Base-by-base conservation (phyloP, 192 early-diverging fungal species). In the Coemansia sp. region DNA sequence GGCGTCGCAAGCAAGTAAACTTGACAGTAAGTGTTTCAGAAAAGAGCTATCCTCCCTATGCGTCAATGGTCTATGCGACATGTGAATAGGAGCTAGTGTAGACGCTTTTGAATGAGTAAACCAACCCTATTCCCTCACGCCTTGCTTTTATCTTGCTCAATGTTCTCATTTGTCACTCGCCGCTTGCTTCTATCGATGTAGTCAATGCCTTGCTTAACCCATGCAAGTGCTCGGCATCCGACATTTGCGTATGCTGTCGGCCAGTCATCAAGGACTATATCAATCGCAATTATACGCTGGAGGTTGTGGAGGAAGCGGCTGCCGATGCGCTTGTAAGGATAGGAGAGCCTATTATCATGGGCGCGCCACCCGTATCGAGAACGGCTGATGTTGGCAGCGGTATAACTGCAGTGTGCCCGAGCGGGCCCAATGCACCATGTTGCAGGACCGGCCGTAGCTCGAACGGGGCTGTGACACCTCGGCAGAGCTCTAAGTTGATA, bases 201-300 rank as follows among this genome's bases (percentile, higher is more conserved):
- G 75, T 84, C n/a, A 61, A 77, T 33, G 73, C 69, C 37, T 59
- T 84, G 59, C 77, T 84, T 9, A 84, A 84, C 59, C 82, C 82
- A 34, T 84, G 82, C 56, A 53, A 70, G 24, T 84, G 82, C 56
- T 65, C 67, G 3, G 58, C 70, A 16, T 55, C 66, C 36, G 48
- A 61, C 36, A 70, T 76, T 9, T 84, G 82, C 42, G 71, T 65
- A 20, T 84, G 82, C 48, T 84, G 82, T 63, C 69, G 72, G 40
- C 67, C 73, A 9, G 58, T 69, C 10, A 73, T 84, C 58, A 59
- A 71, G 6, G 67, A 70, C 42, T 73, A 69, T 36, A 68, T 79
- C 24, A 59, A 76, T 20, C 65, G 63, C n/a, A 60, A 69, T n/a
- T 79, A 73, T 34, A 71, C 72, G 60, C 36, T 61, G 33, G 65